phyloP scores from a whole-genome alignment of 1,139 yeast species.

The Scheffersomyces segobiensis region DNA sequence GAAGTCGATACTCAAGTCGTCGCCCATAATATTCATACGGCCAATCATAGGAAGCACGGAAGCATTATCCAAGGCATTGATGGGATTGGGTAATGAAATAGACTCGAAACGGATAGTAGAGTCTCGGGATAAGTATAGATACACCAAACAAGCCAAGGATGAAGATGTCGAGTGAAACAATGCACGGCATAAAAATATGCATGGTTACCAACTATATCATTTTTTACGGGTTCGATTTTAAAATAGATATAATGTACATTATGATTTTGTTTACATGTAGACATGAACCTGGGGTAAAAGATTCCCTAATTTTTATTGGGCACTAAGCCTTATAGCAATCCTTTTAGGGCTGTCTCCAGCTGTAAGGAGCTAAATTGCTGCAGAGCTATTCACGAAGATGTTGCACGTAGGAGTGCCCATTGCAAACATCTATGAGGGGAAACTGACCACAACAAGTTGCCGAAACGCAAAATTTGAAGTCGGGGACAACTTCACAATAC shows the following conservation, averaged over 20 bases:
- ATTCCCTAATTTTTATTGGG: neutral
- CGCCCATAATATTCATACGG: constrained; percentile 78
- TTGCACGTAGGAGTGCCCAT: neutral
- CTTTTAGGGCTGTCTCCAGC: neutral
- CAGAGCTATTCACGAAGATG: neutral
- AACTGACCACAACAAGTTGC: neutral
- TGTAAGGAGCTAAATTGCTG: neutral
- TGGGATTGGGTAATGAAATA: constrained; percentile 81
- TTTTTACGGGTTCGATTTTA: neutral
- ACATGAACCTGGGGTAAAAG: neutral
- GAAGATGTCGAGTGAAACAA: neutral
- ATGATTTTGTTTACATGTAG: neutral
- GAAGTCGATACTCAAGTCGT: constrained; percentile 65
- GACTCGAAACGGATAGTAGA: constrained; percentile 56
- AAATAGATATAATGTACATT: neutral
- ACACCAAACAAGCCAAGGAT: constrained; percentile 1
- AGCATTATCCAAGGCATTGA: constrained; percentile 76
- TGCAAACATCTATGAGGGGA: neutral
- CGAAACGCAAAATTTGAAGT: neutral
- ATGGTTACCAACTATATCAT: neutral
- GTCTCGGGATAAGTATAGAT: constrained; percentile 30
- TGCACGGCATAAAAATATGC: neutral
- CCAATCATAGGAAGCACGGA: constrained; percentile 95
- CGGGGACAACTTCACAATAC: neutral
- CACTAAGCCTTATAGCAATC: too few species aligned